Base-by-base conservation (phyloP, 768 basidiomycete species). In the Fibroporia radiculosa region DNA sequence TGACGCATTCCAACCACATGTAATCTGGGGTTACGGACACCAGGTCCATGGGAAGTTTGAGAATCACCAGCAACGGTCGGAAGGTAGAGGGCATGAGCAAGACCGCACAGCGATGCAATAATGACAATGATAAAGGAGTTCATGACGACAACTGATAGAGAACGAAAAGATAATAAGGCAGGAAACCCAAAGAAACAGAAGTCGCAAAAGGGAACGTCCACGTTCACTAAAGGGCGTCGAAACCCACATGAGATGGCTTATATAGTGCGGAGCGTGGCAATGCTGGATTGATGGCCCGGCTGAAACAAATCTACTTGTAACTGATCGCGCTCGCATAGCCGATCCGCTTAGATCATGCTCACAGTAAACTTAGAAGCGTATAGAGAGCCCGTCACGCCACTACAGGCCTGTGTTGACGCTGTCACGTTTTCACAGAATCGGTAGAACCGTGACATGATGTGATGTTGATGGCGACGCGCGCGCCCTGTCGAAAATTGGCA, bases 81-180 rank as follows among this genome's bases (percentile, higher is more conserved):
- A 32, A 56, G 18, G 25, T 41, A 26, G 29, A 51, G 47, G 26
- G 55, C 55, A 48, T 48, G 43, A 38, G 49, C 13, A 44, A 56
- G 47, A 53, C 55, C 52, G 55, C 52, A 51, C 55, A 56, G 55
- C 55, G 55, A 56, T 53, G 50, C 36, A 24, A 56, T 28, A 33
- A 53, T 14, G 35, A 51, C 27, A 28, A 44, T 27, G 42, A 53
- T 22, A 18, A 51, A 25, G 35, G 52, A 18, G 52, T 53, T 53
- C 55, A 56, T 53, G 41, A 42, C 47, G 41, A 44, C 25, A 27
- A 52, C 25, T 34, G 44, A 44, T 43, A 37, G 42, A 44, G 13
- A 26, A 28, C 13, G 37, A 38, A 38, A 33, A 31, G 31, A 35
- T 18, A 20, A 40, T 28, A 42, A 44, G n/a, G n/a, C n/a, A n/a